phyloP scores from a whole-genome alignment of 2,329 filamentous ascomycete genomes.

The Endocalyx cinctus region DNA sequence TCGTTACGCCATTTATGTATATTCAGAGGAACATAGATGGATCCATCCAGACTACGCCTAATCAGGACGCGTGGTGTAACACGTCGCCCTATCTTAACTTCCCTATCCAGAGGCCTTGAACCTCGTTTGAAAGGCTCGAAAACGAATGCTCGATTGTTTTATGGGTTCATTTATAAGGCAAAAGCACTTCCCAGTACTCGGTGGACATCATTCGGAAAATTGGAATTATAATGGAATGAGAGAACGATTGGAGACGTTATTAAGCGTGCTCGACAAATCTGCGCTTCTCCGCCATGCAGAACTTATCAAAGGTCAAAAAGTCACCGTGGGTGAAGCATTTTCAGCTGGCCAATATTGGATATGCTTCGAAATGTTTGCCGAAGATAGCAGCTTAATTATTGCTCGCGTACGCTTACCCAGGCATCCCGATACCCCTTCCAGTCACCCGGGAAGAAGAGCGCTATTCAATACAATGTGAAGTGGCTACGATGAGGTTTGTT shows the following conservation, averaged over 20 bases:
- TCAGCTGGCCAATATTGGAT: conserved; percentile 22
- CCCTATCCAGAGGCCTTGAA: too few species aligned
- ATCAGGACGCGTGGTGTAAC: too few species aligned
- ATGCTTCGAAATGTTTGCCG: conserved; percentile 9
- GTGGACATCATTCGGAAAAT: conserved; percentile 10
- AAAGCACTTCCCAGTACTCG: conserved; percentile 22
- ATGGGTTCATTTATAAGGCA: too few species aligned
- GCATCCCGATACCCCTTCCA: conserved; percentile 6
- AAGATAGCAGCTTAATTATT: conserved; percentile 8
- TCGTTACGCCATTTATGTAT: too few species aligned
- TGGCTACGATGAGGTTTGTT: conserved; percentile 8
- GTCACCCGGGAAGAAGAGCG: conserved; percentile 7
- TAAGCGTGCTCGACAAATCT: conserved; percentile 10
- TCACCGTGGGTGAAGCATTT: conserved; percentile 23
- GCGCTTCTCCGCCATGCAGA: conserved; percentile 17
- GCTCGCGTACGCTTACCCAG: conserved; percentile 6
- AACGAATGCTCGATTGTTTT: too few species aligned
- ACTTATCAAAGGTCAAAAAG: conserved; percentile 15
- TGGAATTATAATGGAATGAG: conserved; percentile 13
- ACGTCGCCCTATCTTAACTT: too few species aligned
- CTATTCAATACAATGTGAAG: conserved; percentile 7
- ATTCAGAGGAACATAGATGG: too few species aligned
- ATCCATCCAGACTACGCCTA: too few species aligned
- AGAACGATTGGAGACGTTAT: conserved; percentile 5
- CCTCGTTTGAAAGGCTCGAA: too few species aligned